Evolutionary conservation across 2,329 filamentous ascomycete genomes (phyloP).

Genomic region (Diaporthe longicolla): DNA sequence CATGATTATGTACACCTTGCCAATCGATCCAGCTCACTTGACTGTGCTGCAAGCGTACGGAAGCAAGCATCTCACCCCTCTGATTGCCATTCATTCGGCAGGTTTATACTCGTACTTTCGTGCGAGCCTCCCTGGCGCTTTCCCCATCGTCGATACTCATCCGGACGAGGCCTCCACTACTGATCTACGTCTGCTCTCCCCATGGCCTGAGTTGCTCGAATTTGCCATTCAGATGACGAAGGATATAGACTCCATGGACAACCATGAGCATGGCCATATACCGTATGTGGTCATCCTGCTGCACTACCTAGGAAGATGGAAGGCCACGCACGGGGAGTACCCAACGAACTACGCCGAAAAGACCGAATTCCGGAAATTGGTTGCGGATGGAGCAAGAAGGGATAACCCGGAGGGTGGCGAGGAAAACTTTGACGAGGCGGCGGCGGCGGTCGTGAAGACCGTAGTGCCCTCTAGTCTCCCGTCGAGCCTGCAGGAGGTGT

Average conservation of each 20-base stretch:
- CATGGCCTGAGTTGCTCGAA: slow-evolving; percentile 84
- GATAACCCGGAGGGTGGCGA: slow-evolving; percentile 88
- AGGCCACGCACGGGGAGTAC: slow-evolving; percentile 74
- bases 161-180: slow-evolving; percentile 88
- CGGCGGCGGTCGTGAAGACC: slow-evolving; percentile 89
- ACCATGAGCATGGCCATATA: slow-evolving; percentile 91
- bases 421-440: slow-evolving; percentile 97
- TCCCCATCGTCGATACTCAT: slow-evolving; percentile 95
- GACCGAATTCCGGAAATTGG: slow-evolving; percentile 80
- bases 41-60: slow-evolving; percentile 63
- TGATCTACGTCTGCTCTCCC: slow-evolving; percentile 85
- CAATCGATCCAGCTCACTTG: slow-evolving; percentile 61
- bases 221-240: slow-evolving; percentile 78
- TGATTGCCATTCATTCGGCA: slow-evolving; percentile 87
- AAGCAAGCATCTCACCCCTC: slow-evolving; percentile 73
- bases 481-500: slow-evolving; percentile 80
- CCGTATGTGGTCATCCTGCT: slow-evolving; percentile 89
- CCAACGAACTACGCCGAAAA: slow-evolving; percentile 89
- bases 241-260: slow-evolving; percentile 77
- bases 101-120: slow-evolving; percentile 94
- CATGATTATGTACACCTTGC: slow-evolving; percentile 68
- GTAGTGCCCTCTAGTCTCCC: slow-evolving; percentile 78
- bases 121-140: slow-evolving; percentile 81
- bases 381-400: slow-evolving; percentile 77
- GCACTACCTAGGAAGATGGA: slow-evolving; percentile 88